Base-by-base conservation (phyloP, 2,329 filamentous ascomycete species). In the Stachybotrys chlorohalonatus region DNA sequence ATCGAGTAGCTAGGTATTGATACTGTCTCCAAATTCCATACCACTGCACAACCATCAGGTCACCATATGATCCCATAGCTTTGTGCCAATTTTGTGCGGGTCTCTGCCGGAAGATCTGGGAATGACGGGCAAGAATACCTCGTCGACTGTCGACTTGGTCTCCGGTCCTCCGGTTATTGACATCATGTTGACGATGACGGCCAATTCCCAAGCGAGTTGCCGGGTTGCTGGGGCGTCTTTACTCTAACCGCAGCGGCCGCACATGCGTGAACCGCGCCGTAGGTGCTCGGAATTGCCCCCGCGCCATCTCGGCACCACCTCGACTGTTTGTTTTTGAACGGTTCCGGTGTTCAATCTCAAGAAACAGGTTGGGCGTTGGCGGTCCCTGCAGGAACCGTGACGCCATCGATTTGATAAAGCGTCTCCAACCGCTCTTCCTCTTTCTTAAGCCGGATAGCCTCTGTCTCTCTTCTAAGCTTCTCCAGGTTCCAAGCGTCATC, bases 401-500 rank as follows among this genome's bases (percentile, higher is more conserved):
- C 46, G 4, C 46, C 46, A 8, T 47, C 46, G 8, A n/a, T n/a
- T 6, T 47, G 46, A 52, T 71, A 65, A 31, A 68, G 52, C 11
- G 64, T 59, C 24, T 66, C 64, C 60, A 85, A 57, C 24, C 83
- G 76, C 47, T 95, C 90, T 62, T 90, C 86, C 71, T 96, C 93
- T 70, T 87, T 92, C 75, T 78, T 79, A 59, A 84, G 78, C 52
- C 85, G 79, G 32, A 93, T 67, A 3, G 81, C 83, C 68, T 96
- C 90, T 0, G 94, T 99, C 77, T 97, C 92, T 64, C 79, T 78
- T 56, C 94, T 82, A 68, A 97, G 73, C 57, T 86, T 90, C 63
- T 90, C 86, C 63, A 96, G 72, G 66, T 96, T 95, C 84, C 86
- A 96, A 6, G 74, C 72, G n/a, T 82, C 80, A 47, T 82, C 81